Evolutionary conservation across 495 filamentous ascomycete genomes (phyloP), one percentile per base, ranked within the genome.

Genomic region (Penicillium atrosanguineum): DNA sequence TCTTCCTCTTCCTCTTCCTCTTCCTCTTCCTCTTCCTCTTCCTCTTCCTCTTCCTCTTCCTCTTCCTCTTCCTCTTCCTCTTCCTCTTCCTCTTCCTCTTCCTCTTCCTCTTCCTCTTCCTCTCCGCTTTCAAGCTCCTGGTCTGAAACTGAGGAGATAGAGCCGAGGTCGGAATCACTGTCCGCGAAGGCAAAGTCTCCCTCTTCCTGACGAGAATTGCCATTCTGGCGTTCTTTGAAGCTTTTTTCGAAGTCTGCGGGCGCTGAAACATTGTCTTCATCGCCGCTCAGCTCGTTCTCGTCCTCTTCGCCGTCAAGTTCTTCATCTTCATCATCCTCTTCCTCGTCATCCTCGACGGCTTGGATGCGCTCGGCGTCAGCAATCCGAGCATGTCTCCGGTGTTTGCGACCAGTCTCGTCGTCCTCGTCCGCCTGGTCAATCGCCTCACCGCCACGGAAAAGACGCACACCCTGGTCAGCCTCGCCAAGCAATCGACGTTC

Each of bases 161-260:
- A 97, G 12, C 94, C 94, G 4, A 97, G 75, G 67, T 97, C 95
- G 7, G 93, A 97, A 64, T 98, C 94, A 61, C 88, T 94, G 61
- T 97, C 92, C 1, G 93, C 92, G 69, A 96, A 98, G n/a, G 82
- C 87, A 56, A 96, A 53, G 47, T 85, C 82, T 38, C 83, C 86
- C 31, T 85, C 83, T 12, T 77, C 72, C 7, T 64, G 73, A 8
- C 69, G 79, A 7, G 31, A 31, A 4, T 61, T 64, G 46, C 67
- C 75, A 34, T 75, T 71, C 50, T 78, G 77, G 57, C 62, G 70
- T 56, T 72, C 74, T 62, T 67, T 77, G 61, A 70, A 77, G 44
- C 45, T 70, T 21, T 57, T 64, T 44, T 61, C 71, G 44, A 69
- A 78, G 60, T 71, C 76, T 41, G 67, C 56, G 5, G 67, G 76